These are phyloP conservation scores for Coelastrella sp. DNA, from an alignment of 139 green algal species.

Conservation along the genomic window DNA sequence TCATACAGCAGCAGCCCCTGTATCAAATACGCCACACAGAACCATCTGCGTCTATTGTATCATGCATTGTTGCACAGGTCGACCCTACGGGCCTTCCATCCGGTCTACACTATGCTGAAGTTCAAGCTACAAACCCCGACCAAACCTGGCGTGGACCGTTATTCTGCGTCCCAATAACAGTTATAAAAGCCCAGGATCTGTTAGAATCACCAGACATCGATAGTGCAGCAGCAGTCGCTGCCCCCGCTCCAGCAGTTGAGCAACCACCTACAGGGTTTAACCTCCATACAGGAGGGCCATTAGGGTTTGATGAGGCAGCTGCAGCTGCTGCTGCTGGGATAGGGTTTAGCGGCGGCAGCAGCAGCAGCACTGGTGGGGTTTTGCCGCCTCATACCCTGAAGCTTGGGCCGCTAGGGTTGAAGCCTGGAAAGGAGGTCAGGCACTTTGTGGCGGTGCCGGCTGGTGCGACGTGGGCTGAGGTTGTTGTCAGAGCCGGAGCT, in stretches of 20 bases:
- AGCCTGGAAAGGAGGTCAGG: slow-evolving; percentile 64
- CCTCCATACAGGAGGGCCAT: neutral
- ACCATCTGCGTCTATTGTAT: too few relatives aligned
- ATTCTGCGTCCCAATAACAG: slow-evolving; percentile 59
- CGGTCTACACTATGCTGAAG: slow-evolving; percentile 89
- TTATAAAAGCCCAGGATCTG: slow-evolving; percentile 39
- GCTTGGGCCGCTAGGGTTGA: slow-evolving; percentile 55
- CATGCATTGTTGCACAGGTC: slow-evolving; percentile 53
- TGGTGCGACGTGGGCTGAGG: slow-evolving; percentile 88
- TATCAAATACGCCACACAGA: too few relatives aligned
- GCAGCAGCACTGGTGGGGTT: neutral
- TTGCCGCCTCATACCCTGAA: slow-evolving; percentile 39
- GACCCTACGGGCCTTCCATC: slow-evolving; percentile 71
- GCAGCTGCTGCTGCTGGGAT: neutral
- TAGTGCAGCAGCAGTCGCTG: slow-evolving; percentile 14
- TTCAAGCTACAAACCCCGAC: slow-evolving; percentile 69
- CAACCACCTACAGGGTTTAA: slow-evolving; percentile 13
- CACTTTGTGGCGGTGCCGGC: slow-evolving; percentile 84
- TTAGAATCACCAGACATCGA: slow-evolving; percentile 21
- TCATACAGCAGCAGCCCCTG: neutral
- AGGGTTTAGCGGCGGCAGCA: neutral
- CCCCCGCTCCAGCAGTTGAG: slow-evolving; percentile 6
- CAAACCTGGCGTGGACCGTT: slow-evolving; percentile 81
- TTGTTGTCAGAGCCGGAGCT: slow-evolving; percentile 64
- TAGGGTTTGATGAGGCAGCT: neutral